Conservation (phyloP, 2,329 filamentous ascomycete species). For the Zymoseptoria tritici region DNA sequence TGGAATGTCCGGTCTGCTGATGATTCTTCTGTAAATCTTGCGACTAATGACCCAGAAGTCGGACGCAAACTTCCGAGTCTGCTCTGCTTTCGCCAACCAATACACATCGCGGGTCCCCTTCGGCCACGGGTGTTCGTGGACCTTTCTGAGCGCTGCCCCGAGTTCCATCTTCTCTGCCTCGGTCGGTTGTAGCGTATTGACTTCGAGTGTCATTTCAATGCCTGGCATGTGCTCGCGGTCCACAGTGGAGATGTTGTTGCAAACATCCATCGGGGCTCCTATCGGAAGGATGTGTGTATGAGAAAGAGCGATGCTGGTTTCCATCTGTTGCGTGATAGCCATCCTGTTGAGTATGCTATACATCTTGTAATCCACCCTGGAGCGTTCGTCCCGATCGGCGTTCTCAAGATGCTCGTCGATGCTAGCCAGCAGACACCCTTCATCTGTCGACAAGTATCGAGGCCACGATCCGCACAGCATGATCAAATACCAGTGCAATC, state of each 20-base stretch:
- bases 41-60: not conserved
- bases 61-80: not conserved
- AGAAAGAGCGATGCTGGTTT: not conserved
- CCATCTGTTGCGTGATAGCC: not conserved
- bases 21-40: not conserved
- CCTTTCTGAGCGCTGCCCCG: not conserved
- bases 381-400: too few relatives aligned
- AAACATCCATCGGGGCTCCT: too few relatives aligned
- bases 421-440: too few relatives aligned
- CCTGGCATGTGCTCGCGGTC: too few relatives aligned
- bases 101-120: not conserved
- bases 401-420: too few relatives aligned
- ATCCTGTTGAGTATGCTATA: not conserved
- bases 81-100: not conserved
- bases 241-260: too few relatives aligned
- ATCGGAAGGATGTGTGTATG: not conserved
- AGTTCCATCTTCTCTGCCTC: not conserved
- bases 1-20: not conserved
- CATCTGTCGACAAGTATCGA: too few relatives aligned
- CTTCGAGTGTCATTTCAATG: too few relatives aligned
- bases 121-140: not conserved
- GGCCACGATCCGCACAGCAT: too few relatives aligned
- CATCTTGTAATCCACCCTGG: too few relatives aligned
- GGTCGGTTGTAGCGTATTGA: too few relatives aligned
- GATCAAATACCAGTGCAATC: too few relatives aligned